Base-by-base conservation (phyloP, 2,329 filamentous ascomycete species). In the Penicillium fuscoglaucum region DNA sequence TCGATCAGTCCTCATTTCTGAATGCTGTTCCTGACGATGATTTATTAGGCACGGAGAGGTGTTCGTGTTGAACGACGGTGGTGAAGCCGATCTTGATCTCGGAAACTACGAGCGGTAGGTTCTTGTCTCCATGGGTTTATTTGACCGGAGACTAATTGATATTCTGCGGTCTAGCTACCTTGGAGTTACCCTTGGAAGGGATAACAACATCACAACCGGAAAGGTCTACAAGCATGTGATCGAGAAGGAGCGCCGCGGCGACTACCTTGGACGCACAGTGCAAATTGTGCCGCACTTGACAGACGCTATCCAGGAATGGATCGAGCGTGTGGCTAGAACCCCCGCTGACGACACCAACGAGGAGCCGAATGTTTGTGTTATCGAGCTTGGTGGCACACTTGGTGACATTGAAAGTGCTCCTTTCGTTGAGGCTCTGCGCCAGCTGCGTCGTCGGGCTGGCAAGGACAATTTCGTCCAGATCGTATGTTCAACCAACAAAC, bases 131-230 rank as follows among this genome's bases (percentile, higher is more conserved):
- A 17, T 40, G 26, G 4, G 6, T 37, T 10, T 24, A 8, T 7
- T 17, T 19, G 19, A 41, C 19, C 8, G 29, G 31, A 45, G n/a
- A 21, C 44, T 57, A 17, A 52, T 52, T 24, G 31, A 33, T 44
- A 21, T 21, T 28, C 10, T 31, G 12, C 5, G 19, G 0, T 40
- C 6, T 24, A 60, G 58, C 43, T 96, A 96, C 73, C 87, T 96
- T 55, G 88, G 88, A 71, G 88, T 93, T 65, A 90, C 87, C 58
- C 82, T 97, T 62, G 91, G 87, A 15, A 83, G 88, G 61, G 91
- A 96, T 68, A 91, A 93, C 81, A 98, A 97, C 77, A 96, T 98
- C 77, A 98, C 93, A 8, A 96, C 93, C 5, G 95, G 93, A 72
- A 97, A 97, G 81, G 91, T 98, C 68, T 98, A 97, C 78, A 84